Conservation (phyloP, 129 eudicot genomes). For the Lonicera japonica region DNA sequence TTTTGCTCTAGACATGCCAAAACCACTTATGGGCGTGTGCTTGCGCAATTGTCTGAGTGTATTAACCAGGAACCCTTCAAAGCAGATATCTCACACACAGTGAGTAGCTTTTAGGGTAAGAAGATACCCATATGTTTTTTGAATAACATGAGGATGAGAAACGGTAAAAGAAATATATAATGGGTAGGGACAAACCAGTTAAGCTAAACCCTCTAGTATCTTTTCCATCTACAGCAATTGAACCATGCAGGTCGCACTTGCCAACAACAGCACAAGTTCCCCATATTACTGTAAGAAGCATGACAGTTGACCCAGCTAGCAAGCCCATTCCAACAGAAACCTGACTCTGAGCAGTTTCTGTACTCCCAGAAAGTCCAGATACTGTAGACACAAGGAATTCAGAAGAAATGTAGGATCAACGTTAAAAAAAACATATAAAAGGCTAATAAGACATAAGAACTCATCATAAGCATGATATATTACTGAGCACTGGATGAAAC, state of each 20-base stretch:
- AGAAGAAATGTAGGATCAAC: neutral
- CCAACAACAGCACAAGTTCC: conserved; percentile 84
- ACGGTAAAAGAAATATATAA: neutral
- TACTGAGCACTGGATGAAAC: neutral
- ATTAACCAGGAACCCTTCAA: too few relatives aligned
- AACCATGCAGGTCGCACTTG: conserved; percentile 64
- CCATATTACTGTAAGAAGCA: conserved; percentile 88
- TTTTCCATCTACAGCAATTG: conserved; percentile 44
- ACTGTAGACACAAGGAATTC: conserved; percentile 32
- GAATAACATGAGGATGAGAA: too few relatives aligned
- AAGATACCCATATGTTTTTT: too few relatives aligned
- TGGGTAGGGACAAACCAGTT: conserved; percentile 38
- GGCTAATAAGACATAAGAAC: too few relatives aligned
- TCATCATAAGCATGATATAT: neutral
- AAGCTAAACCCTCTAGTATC: conserved; percentile 68
- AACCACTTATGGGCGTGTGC: too few relatives aligned
- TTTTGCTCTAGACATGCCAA: too few relatives aligned
- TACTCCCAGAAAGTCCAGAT: conserved; percentile 87
- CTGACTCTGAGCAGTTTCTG: conserved; percentile 81
- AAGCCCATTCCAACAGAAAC: conserved; percentile 97
- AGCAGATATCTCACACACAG: too few relatives aligned
- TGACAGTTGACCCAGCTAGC: conserved; percentile 90
- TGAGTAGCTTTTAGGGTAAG: too few relatives aligned
- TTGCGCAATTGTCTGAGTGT: too few relatives aligned
- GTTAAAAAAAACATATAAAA: neutral